Percentiles rank a stretch among this genome's conserved stretches.
These are phyloP conservation scores for Eutrema heterophyllum DNA, from an alignment of 345 rosid genomes.

Conservation along the genomic window DNA sequence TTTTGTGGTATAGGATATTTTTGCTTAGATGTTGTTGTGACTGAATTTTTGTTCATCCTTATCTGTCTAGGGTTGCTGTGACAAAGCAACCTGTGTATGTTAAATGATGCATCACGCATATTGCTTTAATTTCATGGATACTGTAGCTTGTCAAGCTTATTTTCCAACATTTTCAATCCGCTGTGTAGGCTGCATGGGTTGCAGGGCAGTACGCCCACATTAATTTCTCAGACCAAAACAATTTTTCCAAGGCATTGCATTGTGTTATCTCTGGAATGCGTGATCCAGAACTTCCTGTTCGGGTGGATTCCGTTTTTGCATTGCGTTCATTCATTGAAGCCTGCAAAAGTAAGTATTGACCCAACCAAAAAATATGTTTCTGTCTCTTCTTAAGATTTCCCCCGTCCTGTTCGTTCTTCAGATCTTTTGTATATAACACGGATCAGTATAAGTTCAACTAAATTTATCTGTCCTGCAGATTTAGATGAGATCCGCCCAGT, in stretches of 20 bases:
- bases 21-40: not conserved
- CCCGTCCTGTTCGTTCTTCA: not conserved
- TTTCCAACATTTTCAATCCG: constrained; percentile 5
- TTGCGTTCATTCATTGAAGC: constrained; percentile 93
- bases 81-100: constrained; percentile 10
- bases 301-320: constrained; percentile 98
- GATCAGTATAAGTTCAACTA: not conserved
- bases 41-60: not conserved
- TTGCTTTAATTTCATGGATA: constrained; percentile 7
- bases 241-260: constrained; percentile 76
- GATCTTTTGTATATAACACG: not conserved
- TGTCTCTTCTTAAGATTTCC: not conserved
- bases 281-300: constrained; percentile 95
- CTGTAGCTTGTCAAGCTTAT: not conserved
- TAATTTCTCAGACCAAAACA: constrained; percentile 72
- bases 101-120: constrained; percentile 1
- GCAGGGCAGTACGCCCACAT: constrained; percentile 95
- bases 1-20: constrained; percentile 10
- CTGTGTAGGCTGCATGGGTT: constrained; percentile 93
- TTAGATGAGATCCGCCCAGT: constrained; percentile 93
- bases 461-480: constrained; percentile 47
- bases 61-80: not conserved
- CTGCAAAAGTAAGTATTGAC: constrained; percentile 54
- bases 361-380: not conserved
- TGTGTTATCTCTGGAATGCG: constrained; percentile 90